Evolutionary conservation across 1,139 yeast species (phyloP), one percentile per base, ranked within the genome.

Genomic region (Magnusiomyces sp.): DNA sequence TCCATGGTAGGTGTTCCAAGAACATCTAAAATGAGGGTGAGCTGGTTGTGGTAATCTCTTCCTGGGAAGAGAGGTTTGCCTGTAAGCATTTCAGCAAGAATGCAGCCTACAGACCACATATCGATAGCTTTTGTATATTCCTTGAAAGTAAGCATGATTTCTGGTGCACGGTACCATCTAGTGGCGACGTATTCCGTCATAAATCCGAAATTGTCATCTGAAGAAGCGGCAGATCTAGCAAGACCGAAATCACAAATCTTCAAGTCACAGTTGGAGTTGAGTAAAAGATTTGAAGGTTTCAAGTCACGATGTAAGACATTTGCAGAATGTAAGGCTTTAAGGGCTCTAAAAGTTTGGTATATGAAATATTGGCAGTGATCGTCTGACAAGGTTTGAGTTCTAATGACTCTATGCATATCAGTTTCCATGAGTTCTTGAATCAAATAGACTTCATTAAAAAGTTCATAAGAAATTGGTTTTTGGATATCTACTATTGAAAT

Each of bases 131-230:
- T 86, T 29, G 96, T 85, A 68, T 92, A 92, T 63, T 86, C 90
- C 55, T 90, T 92, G 61, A 89, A 84, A 1, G 97, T 87, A 50
- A 92, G 74, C 97, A 90, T 90, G 64, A 90, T 90, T 63, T 90
- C 97, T 0, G 97, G 97, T 1, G 97, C 97, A 49, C 97, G 73
- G 68, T 90, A 90, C 97, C 97, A 90, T 59, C 97, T 73, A 5
- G 98, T 92, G 7, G 97, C 97, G 48, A 92, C 97, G 64, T 92
- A 92, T 67, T 92, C 97, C 2, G 98, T 92, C 85, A 92, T 77
- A 64, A 81, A 80, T 41, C 90, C 84, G 54, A 79, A 76, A 59
- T 79, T 80, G 62, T 78, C 81, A 54, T 77, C 80, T 49, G 72
- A 72, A 55, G 75, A 67, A 6, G 76, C 71, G 14, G 73, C 70